Evolutionary conservation across 345 rosid species (phyloP), one percentile per base, ranked within the genome.

Genomic region (Abelmoschus esculentus): DNA sequence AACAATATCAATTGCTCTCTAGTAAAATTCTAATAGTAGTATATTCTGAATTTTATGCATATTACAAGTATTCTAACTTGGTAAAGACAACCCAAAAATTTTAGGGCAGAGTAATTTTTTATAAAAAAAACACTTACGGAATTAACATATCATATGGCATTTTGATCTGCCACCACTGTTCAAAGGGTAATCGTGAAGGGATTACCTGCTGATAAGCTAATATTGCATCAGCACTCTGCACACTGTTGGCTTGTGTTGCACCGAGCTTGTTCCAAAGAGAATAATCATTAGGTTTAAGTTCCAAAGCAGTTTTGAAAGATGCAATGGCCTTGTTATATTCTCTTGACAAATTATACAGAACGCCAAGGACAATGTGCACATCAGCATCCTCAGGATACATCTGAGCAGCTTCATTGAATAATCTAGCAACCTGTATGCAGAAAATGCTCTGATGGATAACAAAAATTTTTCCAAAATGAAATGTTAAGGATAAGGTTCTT

Each of bases 201-300:
- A 61, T 49, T 80, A 92, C 98, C 89, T 76, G 90, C 73, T 96
- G 99, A 80, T 96, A 96, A 70, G 99, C 99, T 73, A 81, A 79
- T 80, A 95, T 95, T 59, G 99, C 99, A 86, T 96, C 98, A 54
- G 96, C 87, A 85, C 99, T 90, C 80, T 91, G 98, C 74, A 91
- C 91, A 78, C 99, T 95, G 80, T 95, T 95, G 69, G 98, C 99
- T 80, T 91, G 97, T 55, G 99, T 96, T 29, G 99, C 99, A 40
- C 99, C 98, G 47, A 92, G 92, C 80, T 96, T 92, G 83, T 96
- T 96, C 99, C 99, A 96, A 15, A 96, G 96, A 28, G 99, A 96
- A 81, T 96, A 96, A 81, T 96, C 99, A 59, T 83, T 84, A 80
- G 99, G 99, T 82, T 87, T 90, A 70, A 95, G 90, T 76, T 90